Evolutionary conservation across 2,329 filamentous ascomycete genomes (phyloP).

Genomic region (Davidsoniella neocaledoniae): DNA sequence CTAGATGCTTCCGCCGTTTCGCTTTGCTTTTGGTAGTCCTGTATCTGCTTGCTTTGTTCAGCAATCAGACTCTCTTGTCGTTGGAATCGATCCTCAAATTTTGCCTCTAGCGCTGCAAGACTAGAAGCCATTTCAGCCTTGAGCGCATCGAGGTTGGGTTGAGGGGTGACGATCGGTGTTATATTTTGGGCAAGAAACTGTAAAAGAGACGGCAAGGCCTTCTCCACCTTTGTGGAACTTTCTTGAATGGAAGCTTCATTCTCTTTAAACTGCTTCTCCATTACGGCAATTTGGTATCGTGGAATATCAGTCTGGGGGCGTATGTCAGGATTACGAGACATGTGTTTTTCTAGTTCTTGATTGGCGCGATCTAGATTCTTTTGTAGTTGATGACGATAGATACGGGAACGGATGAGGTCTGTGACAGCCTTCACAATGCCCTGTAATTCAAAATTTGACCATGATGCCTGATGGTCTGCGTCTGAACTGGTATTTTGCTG

Average conservation of each 20-base stretch:
- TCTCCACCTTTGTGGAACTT: not conserved
- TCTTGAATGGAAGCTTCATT: not conserved
- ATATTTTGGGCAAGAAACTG: not conserved
- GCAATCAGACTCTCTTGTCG: too few relatives aligned
- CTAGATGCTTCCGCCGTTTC: too few relatives aligned
- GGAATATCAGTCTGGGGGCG: slow-evolving; percentile 2
- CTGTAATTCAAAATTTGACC: not conserved
- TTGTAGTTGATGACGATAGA: not conserved
- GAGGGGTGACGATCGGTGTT: too few relatives aligned
- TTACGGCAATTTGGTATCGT: not conserved
- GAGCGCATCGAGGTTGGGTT: too few relatives aligned
- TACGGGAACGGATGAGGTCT: not conserved
- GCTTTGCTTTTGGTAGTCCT: too few relatives aligned
- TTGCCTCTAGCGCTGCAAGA: too few relatives aligned
- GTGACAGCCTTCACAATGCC: not conserved
- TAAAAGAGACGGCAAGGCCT: not conserved
- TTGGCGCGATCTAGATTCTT: not conserved
- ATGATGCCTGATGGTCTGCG: too few relatives aligned
- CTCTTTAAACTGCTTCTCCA: slow-evolving; percentile 1
- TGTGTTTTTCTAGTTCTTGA: slow-evolving; percentile 2
- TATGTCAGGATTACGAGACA: slow-evolving; percentile 4
- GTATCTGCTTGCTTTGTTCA: too few relatives aligned
- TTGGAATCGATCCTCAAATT: too few relatives aligned
- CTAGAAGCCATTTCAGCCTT: too few relatives aligned
- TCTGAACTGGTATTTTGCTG: too few relatives aligned